Base-by-base conservation (phyloP, 2,329 filamentous ascomycete species). In the Claviceps cyperi region DNA sequence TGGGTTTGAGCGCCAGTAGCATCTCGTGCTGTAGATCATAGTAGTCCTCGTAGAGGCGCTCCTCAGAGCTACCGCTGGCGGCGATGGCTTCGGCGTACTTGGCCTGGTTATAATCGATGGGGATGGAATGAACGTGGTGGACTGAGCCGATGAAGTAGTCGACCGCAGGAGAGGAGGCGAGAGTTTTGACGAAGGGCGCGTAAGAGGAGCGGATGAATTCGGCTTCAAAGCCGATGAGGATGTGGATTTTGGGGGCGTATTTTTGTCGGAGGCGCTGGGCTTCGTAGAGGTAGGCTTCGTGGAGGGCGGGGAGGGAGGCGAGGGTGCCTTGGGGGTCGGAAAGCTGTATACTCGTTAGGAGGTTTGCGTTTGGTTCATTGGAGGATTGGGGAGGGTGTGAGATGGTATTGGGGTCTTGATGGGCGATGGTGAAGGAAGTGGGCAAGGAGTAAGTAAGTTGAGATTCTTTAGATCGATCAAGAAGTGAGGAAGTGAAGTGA, bases 141-240 rank as follows among this genome's bases (percentile, higher is more conserved):
- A 97, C 76, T 1, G 86, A 94, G 51, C 92, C 92, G 61, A 98
- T 76, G 70, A 96, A 95, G 68, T 94, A 86, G 68, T 97, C 91
- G 53, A 94, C 76, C 9, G 69, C 66, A 39, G 86, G 73, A 6
- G 72, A 62, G 21, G 83, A 69, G 9, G 72, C 64, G 19, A 87
- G 72, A 3, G 87, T 75, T 11, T 65, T 58, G 52, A 94, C 81
- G 45, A 84, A 68, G 2, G 69, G 54, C 0, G 65, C 66, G 58
- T 81, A 79, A 3, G 72, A 74, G 0, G 83, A 75, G 6, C 90
- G 82, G 64, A 96, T 92, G 81, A 87, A 98, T 64, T 98, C 92
- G 49, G 80, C 79, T 66, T 98, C 92, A 64, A 97, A 95, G 44
- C 87, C 92, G 62, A 98, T 81, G 43, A 95, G 75, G 55, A 98